These are phyloP conservation scores for Gloeopeniophorella convolvens DNA, from an alignment of 768 basidiomycete species.

Conservation along the genomic window DNA sequence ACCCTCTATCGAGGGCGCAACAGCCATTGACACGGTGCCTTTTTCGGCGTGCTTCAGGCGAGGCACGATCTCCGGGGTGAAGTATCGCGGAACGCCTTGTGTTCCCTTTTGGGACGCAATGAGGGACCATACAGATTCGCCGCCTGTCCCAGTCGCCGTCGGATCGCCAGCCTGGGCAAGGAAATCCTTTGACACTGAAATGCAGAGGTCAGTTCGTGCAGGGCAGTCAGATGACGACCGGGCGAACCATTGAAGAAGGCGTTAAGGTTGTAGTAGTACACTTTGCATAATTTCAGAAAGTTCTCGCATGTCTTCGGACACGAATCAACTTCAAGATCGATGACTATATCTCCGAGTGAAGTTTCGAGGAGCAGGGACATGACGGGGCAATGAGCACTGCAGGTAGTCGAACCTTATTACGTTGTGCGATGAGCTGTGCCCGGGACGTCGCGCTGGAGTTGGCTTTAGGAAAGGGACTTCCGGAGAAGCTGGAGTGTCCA, in stretches of 20 bases:
- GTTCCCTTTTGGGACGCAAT: slow-evolving; percentile 43
- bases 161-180: slow-evolving; percentile 97
- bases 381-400: background rate
- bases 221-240: background rate
- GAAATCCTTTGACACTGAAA: slow-evolving; percentile 92
- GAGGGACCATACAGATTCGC: slow-evolving; percentile 82
- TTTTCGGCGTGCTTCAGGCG: slow-evolving; percentile 75
- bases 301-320: slow-evolving; percentile 93
- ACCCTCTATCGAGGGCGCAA: slow-evolving; percentile 72
- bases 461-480: too few relatives aligned
- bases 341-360: slow-evolving; percentile 92
- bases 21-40: slow-evolving; percentile 97
- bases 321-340: slow-evolving; percentile 86
- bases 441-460: too few relatives aligned
- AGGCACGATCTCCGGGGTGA: slow-evolving; percentile 75
- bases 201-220: background rate
- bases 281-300: slow-evolving; percentile 95
- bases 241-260: slow-evolving; percentile 92
- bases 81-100: slow-evolving; percentile 59
- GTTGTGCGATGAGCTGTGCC: too few relatives aligned
- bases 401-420: too few relatives aligned
- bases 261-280: slow-evolving; percentile 94
- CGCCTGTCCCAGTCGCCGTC: slow-evolving; percentile 89
- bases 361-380: slow-evolving; percentile 99
- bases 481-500: too few relatives aligned